Conservation (phyloP, 2,329 filamentous ascomycete species). For the Fusarium duplospermum region DNA sequence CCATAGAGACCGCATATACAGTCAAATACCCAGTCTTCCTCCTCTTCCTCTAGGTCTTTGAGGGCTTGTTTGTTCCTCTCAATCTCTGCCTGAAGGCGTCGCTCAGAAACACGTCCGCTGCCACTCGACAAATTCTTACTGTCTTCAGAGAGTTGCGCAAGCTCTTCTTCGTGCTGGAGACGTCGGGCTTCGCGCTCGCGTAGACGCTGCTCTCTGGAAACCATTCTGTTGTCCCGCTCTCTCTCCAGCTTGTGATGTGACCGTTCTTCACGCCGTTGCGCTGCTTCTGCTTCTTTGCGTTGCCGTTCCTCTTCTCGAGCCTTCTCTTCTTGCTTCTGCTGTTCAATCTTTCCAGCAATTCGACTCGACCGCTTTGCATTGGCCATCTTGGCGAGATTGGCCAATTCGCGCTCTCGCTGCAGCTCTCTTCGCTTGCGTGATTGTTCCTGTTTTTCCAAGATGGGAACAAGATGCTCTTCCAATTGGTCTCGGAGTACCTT, state of each 20-base stretch:
- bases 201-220: constrained; percentile 86
- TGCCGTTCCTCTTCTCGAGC: constrained; percentile 73
- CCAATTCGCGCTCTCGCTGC: constrained; percentile 80
- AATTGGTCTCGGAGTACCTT: constrained; percentile 79
- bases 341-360: constrained; percentile 84
- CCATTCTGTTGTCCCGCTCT: constrained; percentile 82
- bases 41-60: constrained; percentile 76
- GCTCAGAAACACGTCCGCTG: constrained; percentile 76
- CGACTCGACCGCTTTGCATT: constrained; percentile 93
- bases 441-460: constrained; percentile 83
- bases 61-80: constrained; percentile 83
- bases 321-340: constrained; percentile 79
- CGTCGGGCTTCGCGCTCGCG: constrained; percentile 88
- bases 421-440: constrained; percentile 76
- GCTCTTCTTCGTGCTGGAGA: constrained; percentile 84
- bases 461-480: constrained; percentile 81
- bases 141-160: constrained; percentile 82
- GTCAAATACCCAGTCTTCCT: constrained; percentile 94
- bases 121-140: constrained; percentile 69
- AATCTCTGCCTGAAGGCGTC: constrained; percentile 84
- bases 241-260: constrained; percentile 69
- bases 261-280: constrained; percentile 75
- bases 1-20: constrained; percentile 92
- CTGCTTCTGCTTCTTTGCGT: constrained; percentile 66
- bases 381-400: constrained; percentile 87